A percentile compares a stretch with the other conserved stretches of the same genome.
Evolutionary conservation across 176 grass and related monocot species (phyloP).

Genomic region (Rhynchospora tenuis): DNA sequence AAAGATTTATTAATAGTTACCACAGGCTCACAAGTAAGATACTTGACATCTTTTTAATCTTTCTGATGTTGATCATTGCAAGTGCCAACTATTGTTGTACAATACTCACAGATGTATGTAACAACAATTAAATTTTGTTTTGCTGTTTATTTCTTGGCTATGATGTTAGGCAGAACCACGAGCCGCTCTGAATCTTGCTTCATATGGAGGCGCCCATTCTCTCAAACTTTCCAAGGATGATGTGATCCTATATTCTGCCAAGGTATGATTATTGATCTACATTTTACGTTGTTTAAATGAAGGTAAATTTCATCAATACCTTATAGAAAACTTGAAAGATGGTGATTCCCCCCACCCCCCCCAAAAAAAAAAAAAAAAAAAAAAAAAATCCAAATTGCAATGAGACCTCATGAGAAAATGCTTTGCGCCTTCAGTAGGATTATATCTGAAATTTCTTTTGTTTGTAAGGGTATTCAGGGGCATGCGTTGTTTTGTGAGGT

Average conservation of each 20-base stretch:
- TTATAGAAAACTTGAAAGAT: slow-evolving; percentile 12
- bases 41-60: slow-evolving; percentile 3
- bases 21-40: slow-evolving; percentile 96
- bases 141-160: not conserved
- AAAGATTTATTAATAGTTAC: slow-evolving; percentile 95
- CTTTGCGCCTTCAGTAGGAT: not conserved
- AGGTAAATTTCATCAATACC: not conserved
- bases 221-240: slow-evolving; percentile 91
- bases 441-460: not conserved
- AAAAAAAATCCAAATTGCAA: too few relatives aligned
- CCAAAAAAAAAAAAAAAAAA: too few relatives aligned
- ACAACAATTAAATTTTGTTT: not conserved
- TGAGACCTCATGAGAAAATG: not conserved
- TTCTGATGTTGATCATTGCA: not conserved
- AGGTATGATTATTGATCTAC: slow-evolving; percentile 40
- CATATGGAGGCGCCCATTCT: slow-evolving; percentile 85
- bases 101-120: slow-evolving; percentile 24
- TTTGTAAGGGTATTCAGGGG: not conserved
- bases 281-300: slow-evolving; percentile 9
- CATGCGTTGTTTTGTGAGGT: not conserved
- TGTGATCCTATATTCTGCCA: slow-evolving; percentile 87
- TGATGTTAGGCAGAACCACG: slow-evolving; percentile 86
- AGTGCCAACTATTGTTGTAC: slow-evolving; percentile 29
- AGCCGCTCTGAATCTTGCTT: slow-evolving; percentile 95
- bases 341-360: not conserved